These are phyloP conservation scores for Dacryopinax primogenitus DNA, from an alignment of 768 basidiomycete genomes.

Conservation along the genomic window DNA sequence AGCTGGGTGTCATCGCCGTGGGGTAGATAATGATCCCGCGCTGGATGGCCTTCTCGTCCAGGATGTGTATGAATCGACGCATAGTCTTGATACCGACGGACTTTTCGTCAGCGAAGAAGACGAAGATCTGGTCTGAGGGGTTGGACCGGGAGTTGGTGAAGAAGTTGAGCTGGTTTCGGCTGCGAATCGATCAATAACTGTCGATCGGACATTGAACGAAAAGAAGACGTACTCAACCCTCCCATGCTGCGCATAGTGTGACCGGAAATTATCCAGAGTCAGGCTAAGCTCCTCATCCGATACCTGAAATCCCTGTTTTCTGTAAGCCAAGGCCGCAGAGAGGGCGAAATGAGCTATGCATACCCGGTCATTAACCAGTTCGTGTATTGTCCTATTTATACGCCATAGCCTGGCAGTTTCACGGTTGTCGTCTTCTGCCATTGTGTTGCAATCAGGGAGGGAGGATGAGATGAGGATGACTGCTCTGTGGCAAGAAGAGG, in stretches of 20 bases:
- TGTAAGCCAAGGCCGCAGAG: not conserved
- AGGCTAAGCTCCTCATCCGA: conserved; percentile 89
- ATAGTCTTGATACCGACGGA: conserved; percentile 96
- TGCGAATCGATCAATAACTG: conserved; percentile 25
- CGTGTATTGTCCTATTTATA: conserved; percentile 90
- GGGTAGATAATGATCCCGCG: conserved; percentile 92
- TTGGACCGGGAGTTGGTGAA: conserved; percentile 62
- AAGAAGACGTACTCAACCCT: conserved; percentile 62
- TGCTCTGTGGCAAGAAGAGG: not conserved
- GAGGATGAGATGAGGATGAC: not conserved
- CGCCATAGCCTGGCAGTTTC: conserved; percentile 71
- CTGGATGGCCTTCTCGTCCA: conserved; percentile 83
- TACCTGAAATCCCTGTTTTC: conserved; percentile 72
- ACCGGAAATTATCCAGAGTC: conserved; percentile 66
- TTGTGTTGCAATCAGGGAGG: not conserved
- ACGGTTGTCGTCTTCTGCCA: conserved; percentile 24
- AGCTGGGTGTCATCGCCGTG: conserved; percentile 92
- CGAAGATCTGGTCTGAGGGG: conserved; percentile 67
- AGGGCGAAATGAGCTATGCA: conserved; percentile 18
- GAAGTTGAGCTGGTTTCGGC: conserved; percentile 82
- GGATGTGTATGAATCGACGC: conserved; percentile 80
- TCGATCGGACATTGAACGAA: not conserved
- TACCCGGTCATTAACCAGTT: conserved; percentile 90
- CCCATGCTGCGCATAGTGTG: conserved; percentile 59
- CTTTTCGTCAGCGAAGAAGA: conserved; percentile 91